phyloP scores from a whole-genome alignment of 192 early-diverging fungal genomes.

The Backusella circina region DNA sequence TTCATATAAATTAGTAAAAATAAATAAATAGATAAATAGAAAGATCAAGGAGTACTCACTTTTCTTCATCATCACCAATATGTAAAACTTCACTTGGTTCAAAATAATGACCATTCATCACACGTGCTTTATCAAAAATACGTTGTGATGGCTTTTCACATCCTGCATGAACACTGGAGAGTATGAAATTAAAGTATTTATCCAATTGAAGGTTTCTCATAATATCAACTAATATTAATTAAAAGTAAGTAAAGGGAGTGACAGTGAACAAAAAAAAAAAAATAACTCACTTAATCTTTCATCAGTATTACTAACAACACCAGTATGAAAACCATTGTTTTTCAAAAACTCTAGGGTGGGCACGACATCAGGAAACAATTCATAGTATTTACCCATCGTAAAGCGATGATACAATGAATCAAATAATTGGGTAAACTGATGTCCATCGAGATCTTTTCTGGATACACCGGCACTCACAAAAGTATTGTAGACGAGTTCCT shows the following conservation, averaged over 20 bases:
- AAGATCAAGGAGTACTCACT: conserved; percentile 17
- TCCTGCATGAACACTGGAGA: conserved; percentile 48
- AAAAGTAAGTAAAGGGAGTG: not conserved
- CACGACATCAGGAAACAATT: conserved; percentile 46
- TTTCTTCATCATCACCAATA: conserved; percentile 54
- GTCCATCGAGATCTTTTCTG: conserved; percentile 13
- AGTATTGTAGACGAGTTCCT: conserved; percentile 35
- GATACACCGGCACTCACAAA: conserved; percentile 37
- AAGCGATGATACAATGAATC: conserved; percentile 44
- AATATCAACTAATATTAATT: conserved; percentile 18
- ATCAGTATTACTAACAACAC: conserved; percentile 59
- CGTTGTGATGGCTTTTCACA: conserved; percentile 49
- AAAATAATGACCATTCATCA: conserved; percentile 8
- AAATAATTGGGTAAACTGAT: conserved; percentile 16
- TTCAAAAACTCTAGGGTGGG: conserved; percentile 39
- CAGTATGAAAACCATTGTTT: conserved; percentile 40
- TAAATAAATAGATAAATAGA: not conserved
- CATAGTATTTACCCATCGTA: conserved; percentile 40
- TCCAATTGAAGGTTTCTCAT: conserved; percentile 34
- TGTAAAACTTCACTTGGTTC: conserved; percentile 45
- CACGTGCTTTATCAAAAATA: conserved; percentile 53
- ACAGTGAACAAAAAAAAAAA: not conserved
- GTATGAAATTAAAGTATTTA: conserved; percentile 56
- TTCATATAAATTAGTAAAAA: not conserved
- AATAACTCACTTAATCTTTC: conserved; percentile 41